A percentile compares a stretch with the other conserved stretches of the same genome.
Conservation (phyloP, 2,329 filamentous ascomycete species). For the Fusarium illudens region DNA sequence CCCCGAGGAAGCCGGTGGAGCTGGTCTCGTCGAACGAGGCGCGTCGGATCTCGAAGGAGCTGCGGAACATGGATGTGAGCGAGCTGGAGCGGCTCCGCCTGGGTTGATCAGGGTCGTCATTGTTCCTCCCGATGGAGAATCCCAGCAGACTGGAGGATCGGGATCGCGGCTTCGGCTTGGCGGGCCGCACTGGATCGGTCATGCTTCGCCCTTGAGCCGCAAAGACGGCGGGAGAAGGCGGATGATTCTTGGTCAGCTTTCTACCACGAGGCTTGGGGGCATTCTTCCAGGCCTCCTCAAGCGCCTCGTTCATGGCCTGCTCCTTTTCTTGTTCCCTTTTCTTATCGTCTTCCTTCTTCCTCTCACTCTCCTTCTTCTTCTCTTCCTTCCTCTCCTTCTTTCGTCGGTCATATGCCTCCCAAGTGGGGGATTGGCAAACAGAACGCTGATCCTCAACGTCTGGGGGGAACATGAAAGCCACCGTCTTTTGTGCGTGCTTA, state of each 20-base stretch:
- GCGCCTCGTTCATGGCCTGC: conserved; percentile 28
- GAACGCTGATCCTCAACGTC: conserved; percentile 44
- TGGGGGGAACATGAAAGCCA: conserved; percentile 45
- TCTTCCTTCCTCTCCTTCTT: conserved; percentile 62
- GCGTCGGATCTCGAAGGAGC: conserved; percentile 48
- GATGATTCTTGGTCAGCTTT: conserved; percentile 48
- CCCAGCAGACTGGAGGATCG: conserved; percentile 43
- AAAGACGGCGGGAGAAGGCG: conserved; percentile 25
- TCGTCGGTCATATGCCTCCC: conserved; percentile 64
- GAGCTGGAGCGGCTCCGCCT: conserved; percentile 49
- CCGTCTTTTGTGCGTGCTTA: conserved; percentile 41
- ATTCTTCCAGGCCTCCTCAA: conserved; percentile 37
- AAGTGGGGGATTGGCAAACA: conserved; percentile 69
- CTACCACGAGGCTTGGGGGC: conserved; percentile 36
- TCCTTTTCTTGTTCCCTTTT: conserved; percentile 31
- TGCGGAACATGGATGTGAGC: conserved; percentile 47
- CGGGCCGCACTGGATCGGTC: conserved; percentile 22
- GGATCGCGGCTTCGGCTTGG: conserved; percentile 36
- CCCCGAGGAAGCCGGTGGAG: conserved; percentile 52
- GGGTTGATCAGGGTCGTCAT: conserved; percentile 33
- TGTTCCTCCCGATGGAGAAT: conserved; percentile 31
- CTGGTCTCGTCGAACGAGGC: conserved; percentile 45
- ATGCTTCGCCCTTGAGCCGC: conserved; percentile 27
- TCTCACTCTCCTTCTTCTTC: conserved; percentile 53
- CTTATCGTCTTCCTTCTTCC: conserved; percentile 43